Conservation (phyloP, 176 grass and related monocot species). For the Paspalum vaginatum region DNA sequence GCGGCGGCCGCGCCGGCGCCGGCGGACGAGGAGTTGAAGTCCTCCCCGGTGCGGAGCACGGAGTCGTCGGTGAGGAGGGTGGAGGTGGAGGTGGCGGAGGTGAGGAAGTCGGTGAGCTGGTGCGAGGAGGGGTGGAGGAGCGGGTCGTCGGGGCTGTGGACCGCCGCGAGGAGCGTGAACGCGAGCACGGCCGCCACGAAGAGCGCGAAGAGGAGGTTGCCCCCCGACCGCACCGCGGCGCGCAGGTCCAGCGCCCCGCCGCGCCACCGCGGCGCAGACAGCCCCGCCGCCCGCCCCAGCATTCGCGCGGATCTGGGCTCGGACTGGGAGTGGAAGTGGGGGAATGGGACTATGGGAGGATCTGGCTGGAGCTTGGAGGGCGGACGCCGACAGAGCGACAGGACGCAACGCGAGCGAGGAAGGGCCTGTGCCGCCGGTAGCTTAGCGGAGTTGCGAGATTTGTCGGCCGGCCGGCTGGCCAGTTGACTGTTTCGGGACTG, state of each 20-base stretch:
- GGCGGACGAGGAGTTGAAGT: constrained; percentile 52
- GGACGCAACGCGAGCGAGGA: background rate
- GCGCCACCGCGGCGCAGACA: constrained; percentile 49
- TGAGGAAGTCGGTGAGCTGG: constrained; percentile 82
- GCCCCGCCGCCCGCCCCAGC: constrained; percentile 41
- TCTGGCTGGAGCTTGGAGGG: constrained; percentile 28
- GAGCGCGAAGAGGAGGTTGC: constrained; percentile 82
- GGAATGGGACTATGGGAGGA: constrained; percentile 9
- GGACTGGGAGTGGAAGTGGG: constrained; percentile 20
- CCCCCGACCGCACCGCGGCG: constrained; percentile 56
- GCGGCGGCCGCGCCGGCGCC: background rate
- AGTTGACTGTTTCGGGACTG: background rate
- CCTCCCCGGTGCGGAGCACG: constrained; percentile 91
- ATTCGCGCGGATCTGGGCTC: constrained; percentile 49
- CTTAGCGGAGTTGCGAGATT: background rate
- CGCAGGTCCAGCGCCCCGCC: constrained; percentile 50
- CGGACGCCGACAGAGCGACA: constrained; percentile 33
- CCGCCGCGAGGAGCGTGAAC: constrained; percentile 88
- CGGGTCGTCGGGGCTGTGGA: constrained; percentile 87
- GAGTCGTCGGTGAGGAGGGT: constrained; percentile 74
- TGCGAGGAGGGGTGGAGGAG: constrained; percentile 81
- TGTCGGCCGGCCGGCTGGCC: background rate
- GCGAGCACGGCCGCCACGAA: constrained; percentile 89
- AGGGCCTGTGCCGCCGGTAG: background rate
- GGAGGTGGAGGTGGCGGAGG: constrained; percentile 78